Conservation (phyloP, 2,329 filamentous ascomycete species). For the Lanzia echinophila region DNA sequence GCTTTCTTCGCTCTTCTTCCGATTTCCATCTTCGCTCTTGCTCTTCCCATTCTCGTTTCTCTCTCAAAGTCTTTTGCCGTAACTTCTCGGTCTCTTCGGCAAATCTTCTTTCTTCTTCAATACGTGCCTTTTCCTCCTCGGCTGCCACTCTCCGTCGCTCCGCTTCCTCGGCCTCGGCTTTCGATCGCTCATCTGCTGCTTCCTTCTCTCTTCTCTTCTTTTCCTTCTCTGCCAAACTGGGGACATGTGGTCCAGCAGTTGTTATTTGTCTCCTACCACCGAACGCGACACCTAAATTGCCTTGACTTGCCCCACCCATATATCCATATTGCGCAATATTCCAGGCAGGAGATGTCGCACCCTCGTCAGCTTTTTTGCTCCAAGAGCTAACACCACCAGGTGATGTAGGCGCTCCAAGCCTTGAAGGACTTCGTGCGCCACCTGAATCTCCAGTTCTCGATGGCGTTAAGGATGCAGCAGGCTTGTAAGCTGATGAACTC, state of each 20-base stretch:
- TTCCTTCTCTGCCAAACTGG: conserved; percentile 79
- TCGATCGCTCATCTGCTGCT: conserved; percentile 54
- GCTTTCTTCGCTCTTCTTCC: conserved; percentile 64
- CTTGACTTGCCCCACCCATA: conserved; percentile 94
- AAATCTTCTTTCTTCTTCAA: conserved; percentile 61
- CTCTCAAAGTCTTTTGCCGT: conserved; percentile 54
- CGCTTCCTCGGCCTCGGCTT: conserved; percentile 47
- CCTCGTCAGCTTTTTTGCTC: conserved; percentile 80
- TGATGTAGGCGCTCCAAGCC: conserved; percentile 46
- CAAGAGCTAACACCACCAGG: conserved; percentile 68
- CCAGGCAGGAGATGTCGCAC: conserved; percentile 81
- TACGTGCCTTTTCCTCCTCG: conserved; percentile 55
- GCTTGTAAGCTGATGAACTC: conserved; percentile 43
- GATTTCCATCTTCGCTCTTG: conserved; percentile 70
- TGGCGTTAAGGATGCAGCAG: conserved; percentile 31
- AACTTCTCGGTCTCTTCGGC: conserved; percentile 56
- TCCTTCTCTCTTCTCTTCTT: conserved; percentile 51
- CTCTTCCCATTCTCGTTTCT: conserved; percentile 70
- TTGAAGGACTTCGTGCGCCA: conserved; percentile 56
- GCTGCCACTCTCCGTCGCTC: conserved; percentile 38
- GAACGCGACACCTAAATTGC: conserved; percentile 89
- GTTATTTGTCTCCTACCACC: conserved; percentile 91
- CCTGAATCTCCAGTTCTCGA: conserved; percentile 34
- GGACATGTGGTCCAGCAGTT: conserved; percentile 69
- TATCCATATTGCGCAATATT: conserved; percentile 98